Evolutionary conservation across 2,329 filamentous ascomycete genomes (phyloP).

Genomic region (Curvularia sp.): DNA sequence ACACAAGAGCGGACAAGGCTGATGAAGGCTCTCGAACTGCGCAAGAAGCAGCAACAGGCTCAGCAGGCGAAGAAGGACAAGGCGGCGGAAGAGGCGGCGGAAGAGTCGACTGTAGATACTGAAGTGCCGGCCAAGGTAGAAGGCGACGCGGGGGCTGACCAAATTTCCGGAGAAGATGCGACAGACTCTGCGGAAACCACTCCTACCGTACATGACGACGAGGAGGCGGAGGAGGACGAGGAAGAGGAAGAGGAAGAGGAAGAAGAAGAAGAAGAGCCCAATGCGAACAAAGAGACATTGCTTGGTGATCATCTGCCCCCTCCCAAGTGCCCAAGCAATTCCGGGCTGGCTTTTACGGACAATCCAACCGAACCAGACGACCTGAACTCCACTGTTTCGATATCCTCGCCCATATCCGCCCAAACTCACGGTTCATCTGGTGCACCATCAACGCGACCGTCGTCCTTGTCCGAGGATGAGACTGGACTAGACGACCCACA

Average conservation of each 20-base stretch:
- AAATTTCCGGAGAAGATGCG: conserved; percentile 3
- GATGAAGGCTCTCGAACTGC: conserved; percentile 59
- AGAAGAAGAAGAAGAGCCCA: conserved; percentile 10
- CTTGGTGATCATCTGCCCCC: conserved; percentile 25
- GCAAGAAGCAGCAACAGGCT: conserved; percentile 8
- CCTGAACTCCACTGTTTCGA: conserved; percentile 44
- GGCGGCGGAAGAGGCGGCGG: conserved; percentile 25
- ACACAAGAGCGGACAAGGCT: conserved; percentile 89
- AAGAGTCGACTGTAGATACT: conserved; percentile 22
- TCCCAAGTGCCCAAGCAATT: conserved; percentile 52
- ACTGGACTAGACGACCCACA: conserved; percentile 27
- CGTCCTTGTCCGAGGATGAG: conserved; percentile 51
- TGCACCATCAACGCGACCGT: conserved; percentile 50
- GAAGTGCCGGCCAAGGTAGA: conserved; percentile 6
- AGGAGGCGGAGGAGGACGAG: not conserved
- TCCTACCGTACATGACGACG: conserved; percentile 1
- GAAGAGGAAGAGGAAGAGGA: not conserved
- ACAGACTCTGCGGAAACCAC: conserved; percentile 8
- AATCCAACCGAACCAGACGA: conserved; percentile 46
- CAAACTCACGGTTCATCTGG: conserved; percentile 50
- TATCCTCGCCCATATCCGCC: conserved; percentile 50
- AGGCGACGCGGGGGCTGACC: not conserved
- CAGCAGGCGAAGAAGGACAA: conserved; percentile 8
- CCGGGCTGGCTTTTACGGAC: conserved; percentile 61
- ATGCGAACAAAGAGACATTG: conserved; percentile 23